Percentiles rank a stretch among this genome's conserved stretches.
Evolutionary conservation across 75 land plant species (phyloP).

Genomic region (Sequoia sempervirens): DNA sequence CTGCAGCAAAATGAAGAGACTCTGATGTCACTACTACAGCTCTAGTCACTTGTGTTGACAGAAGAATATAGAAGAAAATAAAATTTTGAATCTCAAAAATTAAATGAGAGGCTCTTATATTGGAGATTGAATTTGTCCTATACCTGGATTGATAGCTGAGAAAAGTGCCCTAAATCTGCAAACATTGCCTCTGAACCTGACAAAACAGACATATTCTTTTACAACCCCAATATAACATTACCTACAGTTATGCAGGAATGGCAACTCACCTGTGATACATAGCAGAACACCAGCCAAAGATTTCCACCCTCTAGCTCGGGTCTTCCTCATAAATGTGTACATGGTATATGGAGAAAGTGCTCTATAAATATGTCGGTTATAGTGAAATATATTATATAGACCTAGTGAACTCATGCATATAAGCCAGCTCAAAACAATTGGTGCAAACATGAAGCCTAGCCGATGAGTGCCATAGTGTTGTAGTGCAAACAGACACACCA

Average conservation of each 20-base stretch:
- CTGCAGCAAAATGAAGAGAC: slow-evolving; percentile 31
- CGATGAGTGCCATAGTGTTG: slow-evolving; percentile 65
- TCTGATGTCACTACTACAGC: neutral
- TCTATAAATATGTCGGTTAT: slow-evolving; percentile 40
- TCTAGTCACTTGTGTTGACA: neutral
- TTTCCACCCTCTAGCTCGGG: slow-evolving; percentile 42
- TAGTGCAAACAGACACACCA: slow-evolving; percentile 49
- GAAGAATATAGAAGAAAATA: neutral
- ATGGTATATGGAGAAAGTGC: slow-evolving; percentile 53
- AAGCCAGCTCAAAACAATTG: slow-evolving; percentile 52
- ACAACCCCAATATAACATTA: neutral
- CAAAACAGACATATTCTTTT: slow-evolving; percentile 7
- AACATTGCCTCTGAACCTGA: slow-evolving; percentile 94
- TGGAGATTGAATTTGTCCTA: neutral
- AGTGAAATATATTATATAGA: slow-evolving; percentile 43
- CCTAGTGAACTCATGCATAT: slow-evolving; percentile 56
- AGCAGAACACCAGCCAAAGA: slow-evolving; percentile 49
- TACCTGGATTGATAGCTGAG: slow-evolving; percentile 80
- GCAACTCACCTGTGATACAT: slow-evolving; percentile 46
- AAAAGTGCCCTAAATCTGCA: slow-evolving; percentile 94
- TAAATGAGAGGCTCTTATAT: neutral
- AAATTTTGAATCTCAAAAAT: neutral
- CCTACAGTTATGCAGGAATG: neutral
- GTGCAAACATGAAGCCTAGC: slow-evolving; percentile 55
- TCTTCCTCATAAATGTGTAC: slow-evolving; percentile 39